These are phyloP conservation scores for Ophiostoma ips DNA, from an alignment of 2,329 filamentous ascomycete species.

Conservation along the genomic window DNA sequence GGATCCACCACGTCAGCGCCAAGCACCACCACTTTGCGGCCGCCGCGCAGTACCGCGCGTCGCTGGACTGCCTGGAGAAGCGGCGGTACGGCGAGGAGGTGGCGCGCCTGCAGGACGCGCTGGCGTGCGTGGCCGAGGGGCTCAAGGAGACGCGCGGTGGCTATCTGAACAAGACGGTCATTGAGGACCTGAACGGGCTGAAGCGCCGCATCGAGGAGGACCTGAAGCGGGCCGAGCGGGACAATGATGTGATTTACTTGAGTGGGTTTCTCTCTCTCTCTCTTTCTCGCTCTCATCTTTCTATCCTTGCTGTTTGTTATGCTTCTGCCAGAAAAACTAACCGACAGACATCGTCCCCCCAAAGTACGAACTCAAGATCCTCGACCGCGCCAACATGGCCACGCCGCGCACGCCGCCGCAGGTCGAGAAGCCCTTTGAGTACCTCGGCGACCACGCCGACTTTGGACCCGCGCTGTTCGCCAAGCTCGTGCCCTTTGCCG, in stretches of 20 bases:
- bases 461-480: constrained; percentile 79
- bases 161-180: constrained; percentile 68
- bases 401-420: constrained; percentile 64
- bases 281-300: not conserved
- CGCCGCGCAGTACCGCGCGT: constrained; percentile 83
- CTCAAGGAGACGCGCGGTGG: constrained; percentile 42
- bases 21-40: constrained; percentile 97
- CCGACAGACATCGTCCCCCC: constrained; percentile 50
- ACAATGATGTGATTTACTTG: constrained; percentile 92
- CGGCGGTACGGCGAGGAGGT: constrained; percentile 92
- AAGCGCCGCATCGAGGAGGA: constrained; percentile 77
- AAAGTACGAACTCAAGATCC: constrained; percentile 72
- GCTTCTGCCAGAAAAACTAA: no score
- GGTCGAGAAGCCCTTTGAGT: constrained; percentile 63
- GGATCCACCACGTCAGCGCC: constrained; percentile 95
- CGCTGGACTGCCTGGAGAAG: constrained; percentile 85
- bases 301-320: not conserved
- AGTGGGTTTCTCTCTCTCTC: not conserved
- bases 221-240: constrained; percentile 81
- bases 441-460: constrained; percentile 65
- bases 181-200: constrained; percentile 68
- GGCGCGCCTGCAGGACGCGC: constrained; percentile 67
- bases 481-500: constrained; percentile 86
- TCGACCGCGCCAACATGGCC: constrained; percentile 86
- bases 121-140: constrained; percentile 71